These are phyloP conservation scores for Phytophthora podocarpi DNA, from an alignment of 352 stramenopile genomes.

Conservation along the genomic window DNA sequence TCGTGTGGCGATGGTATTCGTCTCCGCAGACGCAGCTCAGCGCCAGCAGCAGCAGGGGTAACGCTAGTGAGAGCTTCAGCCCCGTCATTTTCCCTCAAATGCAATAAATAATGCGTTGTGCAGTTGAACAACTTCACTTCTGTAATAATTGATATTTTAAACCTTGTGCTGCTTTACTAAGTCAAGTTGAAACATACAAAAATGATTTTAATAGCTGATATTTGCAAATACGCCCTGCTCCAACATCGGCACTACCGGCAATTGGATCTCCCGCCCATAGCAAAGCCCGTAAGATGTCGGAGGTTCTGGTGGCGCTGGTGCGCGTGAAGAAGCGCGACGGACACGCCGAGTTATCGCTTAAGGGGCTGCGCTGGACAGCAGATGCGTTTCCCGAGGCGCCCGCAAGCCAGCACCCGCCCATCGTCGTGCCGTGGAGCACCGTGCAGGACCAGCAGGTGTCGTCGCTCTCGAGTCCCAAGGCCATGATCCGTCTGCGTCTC, in stretches of 20 bases:
- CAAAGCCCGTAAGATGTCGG: slow-evolving; percentile 27
- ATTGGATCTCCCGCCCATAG: not conserved
- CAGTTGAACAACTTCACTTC: too few relatives aligned
- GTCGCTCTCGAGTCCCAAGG: slow-evolving; percentile 70
- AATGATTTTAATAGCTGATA: not conserved
- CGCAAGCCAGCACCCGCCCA: slow-evolving; percentile 32
- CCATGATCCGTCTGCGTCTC: slow-evolving; percentile 83
- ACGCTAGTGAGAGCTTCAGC: slow-evolving; percentile 25
- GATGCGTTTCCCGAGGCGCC: slow-evolving; percentile 36
- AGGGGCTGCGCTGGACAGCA: slow-evolving; percentile 64
- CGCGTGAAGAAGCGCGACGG: slow-evolving; percentile 87
- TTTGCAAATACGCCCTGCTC: not conserved
- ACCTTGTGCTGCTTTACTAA: not conserved
- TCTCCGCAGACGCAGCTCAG: slow-evolving; percentile 23
- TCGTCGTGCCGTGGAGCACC: slow-evolving; percentile 68
- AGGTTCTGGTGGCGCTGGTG: slow-evolving; percentile 53
- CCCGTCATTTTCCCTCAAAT: slow-evolving; percentile 22
- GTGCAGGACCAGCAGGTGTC: slow-evolving; percentile 87
- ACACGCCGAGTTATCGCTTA: slow-evolving; percentile 56
- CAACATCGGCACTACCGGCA: not conserved
- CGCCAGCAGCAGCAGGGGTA: slow-evolving; percentile 36
- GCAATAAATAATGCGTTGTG: slow-evolving; percentile 8
- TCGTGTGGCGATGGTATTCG: slow-evolving; percentile 77
- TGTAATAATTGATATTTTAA: not conserved
- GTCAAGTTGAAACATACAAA: not conserved